Evolutionary conservation across 2,329 filamentous ascomycete species (phyloP).

Genomic region (Colletotrichum magnum): DNA sequence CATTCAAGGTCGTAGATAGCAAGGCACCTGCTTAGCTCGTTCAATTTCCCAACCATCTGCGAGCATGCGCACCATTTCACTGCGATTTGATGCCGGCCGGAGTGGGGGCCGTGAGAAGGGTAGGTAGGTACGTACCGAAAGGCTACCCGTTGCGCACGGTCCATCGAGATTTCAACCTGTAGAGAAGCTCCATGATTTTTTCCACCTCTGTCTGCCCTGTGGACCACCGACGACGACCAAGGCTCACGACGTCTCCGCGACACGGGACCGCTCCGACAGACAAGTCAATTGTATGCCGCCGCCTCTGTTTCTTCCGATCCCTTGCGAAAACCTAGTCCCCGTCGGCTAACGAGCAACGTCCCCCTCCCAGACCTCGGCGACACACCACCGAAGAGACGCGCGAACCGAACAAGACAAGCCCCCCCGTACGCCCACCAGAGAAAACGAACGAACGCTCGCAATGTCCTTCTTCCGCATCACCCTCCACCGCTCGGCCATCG

Average conservation of each 20-base stretch:
- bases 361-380: neutral
- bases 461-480: conserved; percentile 94
- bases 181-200: conserved; percentile 20
- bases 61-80: neutral
- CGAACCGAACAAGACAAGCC: neutral
- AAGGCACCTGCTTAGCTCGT: no score
- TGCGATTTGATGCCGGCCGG: neutral
- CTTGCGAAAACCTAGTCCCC: neutral
- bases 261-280: neutral
- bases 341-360: neutral
- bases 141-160: neutral
- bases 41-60: no score
- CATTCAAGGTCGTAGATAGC: no score
- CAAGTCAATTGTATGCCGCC: neutral
- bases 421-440: neutral
- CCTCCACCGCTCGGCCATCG: conserved; percentile 90
- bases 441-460: neutral
- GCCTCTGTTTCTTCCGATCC: neutral
- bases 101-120: neutral
- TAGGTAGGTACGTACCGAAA: conserved; percentile 19
- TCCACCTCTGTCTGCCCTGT: neutral
- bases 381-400: neutral
- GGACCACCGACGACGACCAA: neutral
- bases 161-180: conserved; percentile 3
- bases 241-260: conserved; percentile 7